Conservation (phyloP, 2,329 filamentous ascomycete genomes). For the Ophiostoma angusticollis region DNA sequence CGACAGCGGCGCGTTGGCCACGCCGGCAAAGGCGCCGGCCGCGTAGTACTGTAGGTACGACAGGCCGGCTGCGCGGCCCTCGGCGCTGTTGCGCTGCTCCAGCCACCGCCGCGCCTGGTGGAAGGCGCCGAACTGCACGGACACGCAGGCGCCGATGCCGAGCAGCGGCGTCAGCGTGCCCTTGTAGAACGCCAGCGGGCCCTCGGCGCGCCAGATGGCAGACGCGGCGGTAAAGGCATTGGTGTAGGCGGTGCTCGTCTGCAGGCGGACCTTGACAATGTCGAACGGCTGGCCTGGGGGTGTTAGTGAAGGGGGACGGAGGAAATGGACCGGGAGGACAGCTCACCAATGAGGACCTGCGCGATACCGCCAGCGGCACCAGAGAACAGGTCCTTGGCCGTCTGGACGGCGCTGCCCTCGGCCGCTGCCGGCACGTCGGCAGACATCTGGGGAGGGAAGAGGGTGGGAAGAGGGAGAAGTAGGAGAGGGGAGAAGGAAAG, state of each 20-base stretch:
- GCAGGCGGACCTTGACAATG: constrained; percentile 94
- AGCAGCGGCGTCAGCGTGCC: constrained; percentile 89
- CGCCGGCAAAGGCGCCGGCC: constrained; percentile 80
- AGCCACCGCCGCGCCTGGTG: constrained; percentile 80
- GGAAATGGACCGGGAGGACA: not conserved
- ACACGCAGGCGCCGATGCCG: constrained; percentile 93
- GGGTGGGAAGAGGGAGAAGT: not conserved
- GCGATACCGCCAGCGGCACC: constrained; percentile 86
- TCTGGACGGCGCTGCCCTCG: constrained; percentile 35
- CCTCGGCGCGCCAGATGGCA: constrained; percentile 79
- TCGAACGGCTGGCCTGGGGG: constrained; percentile 57
- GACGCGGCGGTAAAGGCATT: constrained; percentile 68
- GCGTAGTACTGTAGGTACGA: constrained; percentile 80
- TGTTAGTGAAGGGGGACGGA: not conserved
- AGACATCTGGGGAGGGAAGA: constrained; percentile 2
- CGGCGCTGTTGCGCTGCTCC: constrained; percentile 54
- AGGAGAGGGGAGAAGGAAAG: not conserved
- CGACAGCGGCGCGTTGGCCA: constrained; percentile 80
- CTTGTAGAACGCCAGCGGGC: constrained; percentile 91
- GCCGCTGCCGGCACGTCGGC: constrained; percentile 4
- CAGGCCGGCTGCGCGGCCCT: constrained; percentile 47
- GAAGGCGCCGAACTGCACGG: constrained; percentile 97
- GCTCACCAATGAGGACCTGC: constrained; percentile 75
- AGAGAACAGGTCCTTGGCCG: constrained; percentile 79
- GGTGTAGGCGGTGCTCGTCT: constrained; percentile 73